phyloP scores from a whole-genome alignment of 495 filamentous ascomycete genomes.

The Cairneyella variabilis region DNA sequence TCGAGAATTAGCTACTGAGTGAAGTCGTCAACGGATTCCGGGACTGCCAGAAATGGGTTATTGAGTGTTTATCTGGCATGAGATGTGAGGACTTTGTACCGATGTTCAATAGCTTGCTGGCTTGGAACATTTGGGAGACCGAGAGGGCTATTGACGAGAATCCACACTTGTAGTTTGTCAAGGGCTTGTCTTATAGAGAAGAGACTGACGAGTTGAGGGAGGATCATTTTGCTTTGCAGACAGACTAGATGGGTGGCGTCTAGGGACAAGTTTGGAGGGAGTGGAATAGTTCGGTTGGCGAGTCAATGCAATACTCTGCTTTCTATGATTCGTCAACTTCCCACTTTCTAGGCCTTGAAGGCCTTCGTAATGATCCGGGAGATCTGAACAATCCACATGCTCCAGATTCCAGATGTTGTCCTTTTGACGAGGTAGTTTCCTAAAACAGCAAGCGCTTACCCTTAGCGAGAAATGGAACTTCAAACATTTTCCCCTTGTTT shows the following conservation, averaged over 20 bases:
- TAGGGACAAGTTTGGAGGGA: too few species aligned
- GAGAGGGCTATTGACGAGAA: neutral
- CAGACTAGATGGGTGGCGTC: too few species aligned
- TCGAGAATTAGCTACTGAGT: neutral
- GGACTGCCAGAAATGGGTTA: neutral
- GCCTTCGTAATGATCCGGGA: neutral
- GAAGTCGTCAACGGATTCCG: neutral
- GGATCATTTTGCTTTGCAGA: too few species aligned
- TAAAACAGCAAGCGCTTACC: neutral
- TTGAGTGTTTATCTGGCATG: neutral
- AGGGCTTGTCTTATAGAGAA: neutral
- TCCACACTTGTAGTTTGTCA: neutral
- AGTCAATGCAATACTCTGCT: too few species aligned
- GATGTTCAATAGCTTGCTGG: neutral
- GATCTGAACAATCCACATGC: neutral
- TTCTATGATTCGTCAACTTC: too few species aligned
- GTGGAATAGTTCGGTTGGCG: too few species aligned
- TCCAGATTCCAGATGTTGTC: neutral
- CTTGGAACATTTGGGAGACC: neutral
- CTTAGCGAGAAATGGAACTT: neutral
- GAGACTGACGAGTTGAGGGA: neutral
- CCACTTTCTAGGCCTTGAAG: too few species aligned
- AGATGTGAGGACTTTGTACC: neutral
- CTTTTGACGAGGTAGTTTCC: neutral
- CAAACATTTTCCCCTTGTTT: neutral